phyloP scores from a whole-genome alignment of 176 grass and related monocot species.

The Stipa capillata region DNA sequence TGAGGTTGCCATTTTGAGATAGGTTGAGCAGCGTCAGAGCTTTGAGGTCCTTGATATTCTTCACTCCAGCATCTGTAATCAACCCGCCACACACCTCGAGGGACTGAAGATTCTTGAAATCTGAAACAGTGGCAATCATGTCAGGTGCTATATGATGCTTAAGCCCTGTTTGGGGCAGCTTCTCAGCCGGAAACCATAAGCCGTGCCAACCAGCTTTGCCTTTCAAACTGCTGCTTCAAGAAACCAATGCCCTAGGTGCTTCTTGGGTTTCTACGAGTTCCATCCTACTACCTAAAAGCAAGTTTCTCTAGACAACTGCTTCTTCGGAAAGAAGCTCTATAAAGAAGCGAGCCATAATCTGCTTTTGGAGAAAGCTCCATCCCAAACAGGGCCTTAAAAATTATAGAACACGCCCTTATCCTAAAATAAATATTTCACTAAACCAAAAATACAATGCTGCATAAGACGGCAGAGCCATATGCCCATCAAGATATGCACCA shows the following conservation, averaged over 20 bases:
- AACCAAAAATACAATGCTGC: background rate
- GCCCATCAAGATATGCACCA: background rate
- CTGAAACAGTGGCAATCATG: conserved; percentile 24
- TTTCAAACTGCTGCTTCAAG: background rate
- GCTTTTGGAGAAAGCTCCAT: too few relatives aligned
- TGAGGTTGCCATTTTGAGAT: conserved; percentile 78
- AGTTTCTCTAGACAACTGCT: too few relatives aligned
- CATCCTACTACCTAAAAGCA: too few relatives aligned
- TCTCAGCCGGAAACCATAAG: background rate
- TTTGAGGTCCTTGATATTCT: conserved; percentile 93
- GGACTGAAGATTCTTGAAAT: conserved; percentile 81
- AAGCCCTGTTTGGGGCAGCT: background rate
- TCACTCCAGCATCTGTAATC: conserved; percentile 78
- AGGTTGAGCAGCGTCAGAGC: conserved; percentile 73
- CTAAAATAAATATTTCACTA: background rate
- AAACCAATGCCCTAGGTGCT: background rate
- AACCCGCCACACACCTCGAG: conserved; percentile 85
- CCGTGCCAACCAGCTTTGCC: too few relatives aligned
- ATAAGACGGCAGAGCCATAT: background rate
- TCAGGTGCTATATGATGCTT: background rate
- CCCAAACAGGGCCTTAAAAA: too few relatives aligned
- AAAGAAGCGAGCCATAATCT: too few relatives aligned
- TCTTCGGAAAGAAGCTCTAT: too few relatives aligned
- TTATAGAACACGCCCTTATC: too few relatives aligned
- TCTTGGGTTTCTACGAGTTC: too few relatives aligned